These are phyloP conservation scores for Ascochyta lentis DNA, from an alignment of 2,329 filamentous ascomycete species.

Conservation along the genomic window DNA sequence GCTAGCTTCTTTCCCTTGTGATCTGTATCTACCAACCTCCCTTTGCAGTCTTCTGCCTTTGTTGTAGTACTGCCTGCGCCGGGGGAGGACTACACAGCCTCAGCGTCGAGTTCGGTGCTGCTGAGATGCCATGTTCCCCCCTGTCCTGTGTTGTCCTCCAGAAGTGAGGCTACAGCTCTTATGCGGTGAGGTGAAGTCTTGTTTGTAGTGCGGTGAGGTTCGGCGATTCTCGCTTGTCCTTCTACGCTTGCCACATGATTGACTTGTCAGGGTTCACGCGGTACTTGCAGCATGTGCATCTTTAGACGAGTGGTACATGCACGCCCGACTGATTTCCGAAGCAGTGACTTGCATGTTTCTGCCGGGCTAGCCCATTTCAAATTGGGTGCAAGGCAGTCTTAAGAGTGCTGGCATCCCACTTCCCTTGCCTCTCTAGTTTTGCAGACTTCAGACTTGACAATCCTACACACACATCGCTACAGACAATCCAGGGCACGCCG, in stretches of 20 bases:
- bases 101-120: not conserved
- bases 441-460: conserved; percentile 4
- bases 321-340: conserved; percentile 18
- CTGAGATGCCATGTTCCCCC: not conserved
- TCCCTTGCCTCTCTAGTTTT: conserved; percentile 12
- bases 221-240: conserved; percentile 19
- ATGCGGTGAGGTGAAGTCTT: conserved; percentile 13
- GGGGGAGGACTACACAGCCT: too few species aligned
- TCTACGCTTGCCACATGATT: conserved; percentile 18
- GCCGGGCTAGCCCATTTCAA: conserved; percentile 8
- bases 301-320: conserved; percentile 11
- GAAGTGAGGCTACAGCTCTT: conserved; percentile 5
- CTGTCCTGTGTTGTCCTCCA: not conserved
- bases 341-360: conserved; percentile 17
- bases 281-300: conserved; percentile 15
- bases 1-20: conserved; percentile 12
- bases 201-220: conserved; percentile 15
- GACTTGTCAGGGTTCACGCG: conserved; percentile 12
- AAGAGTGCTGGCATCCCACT: conserved; percentile 13
- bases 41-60: not conserved
- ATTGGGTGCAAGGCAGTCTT: conserved; percentile 9
- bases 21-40: conserved; percentile 2
- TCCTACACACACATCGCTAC: not conserved
- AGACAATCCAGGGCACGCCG: conserved; percentile 1
- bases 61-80: too few species aligned